A percentile compares a stretch with the other conserved stretches of the same genome.
Evolutionary conservation across 257 asterid species (phyloP).

Genomic region (Jaltomata sinuosa): DNA sequence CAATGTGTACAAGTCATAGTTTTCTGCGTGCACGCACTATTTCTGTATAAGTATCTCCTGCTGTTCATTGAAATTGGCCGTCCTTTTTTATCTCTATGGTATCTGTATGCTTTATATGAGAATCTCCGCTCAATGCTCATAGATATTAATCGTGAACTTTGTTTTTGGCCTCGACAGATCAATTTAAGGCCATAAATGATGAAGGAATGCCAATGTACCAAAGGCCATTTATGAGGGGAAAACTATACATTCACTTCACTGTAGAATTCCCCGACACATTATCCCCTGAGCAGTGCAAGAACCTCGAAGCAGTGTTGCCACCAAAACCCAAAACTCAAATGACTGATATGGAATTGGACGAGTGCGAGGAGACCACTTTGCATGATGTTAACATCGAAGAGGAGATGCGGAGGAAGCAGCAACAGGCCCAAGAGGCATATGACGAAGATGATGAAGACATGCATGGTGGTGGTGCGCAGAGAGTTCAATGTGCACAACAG

Average conservation of each 20-base stretch:
- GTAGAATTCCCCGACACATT: slow-evolving; percentile 21
- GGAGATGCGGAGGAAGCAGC: slow-evolving; percentile 16
- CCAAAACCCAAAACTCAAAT: slow-evolving; percentile 7
- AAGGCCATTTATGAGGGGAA: slow-evolving; percentile 26
- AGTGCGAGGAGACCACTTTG: slow-evolving; percentile 18
- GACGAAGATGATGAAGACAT: slow-evolving; percentile 15
- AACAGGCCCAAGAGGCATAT: slow-evolving; percentile 13
- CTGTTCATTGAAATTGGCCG: not conserved
- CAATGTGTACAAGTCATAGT: not conserved
- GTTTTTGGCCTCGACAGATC: not conserved
- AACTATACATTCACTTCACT: slow-evolving; percentile 18
- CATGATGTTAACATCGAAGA: slow-evolving; percentile 17
- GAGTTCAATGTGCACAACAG: slow-evolving; percentile 26
- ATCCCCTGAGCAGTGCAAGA: slow-evolving; percentile 12
- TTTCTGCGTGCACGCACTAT: not conserved
- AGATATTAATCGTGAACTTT: not conserved
- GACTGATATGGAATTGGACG: slow-evolving; percentile 15
- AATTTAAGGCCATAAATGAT: slow-evolving; percentile 21
- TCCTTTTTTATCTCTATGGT: not conserved
- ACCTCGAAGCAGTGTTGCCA: slow-evolving; percentile 7
- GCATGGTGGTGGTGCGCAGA: slow-evolving; percentile 15
- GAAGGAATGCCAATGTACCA: slow-evolving; percentile 28
- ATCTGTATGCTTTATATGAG: not conserved
- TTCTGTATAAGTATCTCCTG: not conserved
- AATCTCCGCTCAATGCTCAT: not conserved